Evolutionary conservation across 2,329 filamentous ascomycete species (phyloP), one percentile per base, ranked within the genome.

Genomic region (Trichoderma harzianum): DNA sequence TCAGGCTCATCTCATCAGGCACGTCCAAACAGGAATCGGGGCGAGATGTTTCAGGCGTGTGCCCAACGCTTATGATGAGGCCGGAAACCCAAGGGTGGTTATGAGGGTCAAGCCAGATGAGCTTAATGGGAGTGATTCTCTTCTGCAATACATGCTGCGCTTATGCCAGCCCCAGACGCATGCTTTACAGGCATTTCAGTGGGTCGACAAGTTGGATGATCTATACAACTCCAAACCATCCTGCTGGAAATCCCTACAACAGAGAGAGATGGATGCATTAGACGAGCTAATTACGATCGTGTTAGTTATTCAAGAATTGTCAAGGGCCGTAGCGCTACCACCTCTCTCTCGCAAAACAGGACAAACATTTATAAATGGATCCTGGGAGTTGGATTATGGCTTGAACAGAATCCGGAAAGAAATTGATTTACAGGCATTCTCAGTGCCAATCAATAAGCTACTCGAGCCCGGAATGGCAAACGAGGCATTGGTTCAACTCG

Each of bases 1-100:
- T 0, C 83, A 85, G 51, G 73, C 76, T 14, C 28, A 79, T 0
- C 80, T 87, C 61, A 85, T 82, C 72, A 84, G 84, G 7, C 76
- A 81, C 2, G 74, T 86, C 1, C 79, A 84, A 51, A 79, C 77
- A 0, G 72, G 71, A 0, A 78, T 74, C 0, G 84, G 82, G 5
- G 58, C 61, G 1, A 83, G 83, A 61, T 82, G 79, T 75, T 87
- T 87, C 76, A 83, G 81, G 74, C 79, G 84, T 1, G 61, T 82
- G 0, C 79, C 81, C 0, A 80, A 79, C 21, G 75, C 69, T 2
- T 78, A 76, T 8, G 81, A 85, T 68, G 79, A 82, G 2, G 72
- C 72, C 8, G 79, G 80, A 0, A 82, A 80, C 26, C 74, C 80
- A 2, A 81, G 79, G 1, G 76, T 86, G 0, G 72, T 72, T 1